Evolutionary conservation across 2,329 filamentous ascomycete species (phyloP).

Genomic region (Juglanconis juglandina): DNA sequence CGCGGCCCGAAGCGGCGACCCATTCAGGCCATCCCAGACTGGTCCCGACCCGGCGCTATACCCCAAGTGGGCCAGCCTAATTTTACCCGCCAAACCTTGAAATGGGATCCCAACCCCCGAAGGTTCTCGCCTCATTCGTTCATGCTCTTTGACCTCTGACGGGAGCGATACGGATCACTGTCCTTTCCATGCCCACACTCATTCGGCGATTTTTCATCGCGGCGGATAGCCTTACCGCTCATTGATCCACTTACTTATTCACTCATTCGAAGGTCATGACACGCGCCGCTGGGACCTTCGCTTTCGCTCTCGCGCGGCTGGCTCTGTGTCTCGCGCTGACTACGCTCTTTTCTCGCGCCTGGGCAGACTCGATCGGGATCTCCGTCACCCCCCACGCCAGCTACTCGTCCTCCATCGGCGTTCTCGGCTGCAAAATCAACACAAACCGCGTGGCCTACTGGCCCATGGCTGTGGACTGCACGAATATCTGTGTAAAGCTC

Average conservation of each 20-base stretch:
- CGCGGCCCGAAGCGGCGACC: not conserved
- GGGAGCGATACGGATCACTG: no score
- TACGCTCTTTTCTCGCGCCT: not conserved
- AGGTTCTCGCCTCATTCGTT: no score
- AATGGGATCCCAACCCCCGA: not conserved
- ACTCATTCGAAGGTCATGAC: not conserved
- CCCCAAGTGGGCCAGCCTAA: not conserved
- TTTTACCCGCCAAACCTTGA: not conserved
- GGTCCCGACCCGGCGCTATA: not conserved
- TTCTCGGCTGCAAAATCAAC: slow-evolving; percentile 57
- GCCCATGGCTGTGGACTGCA: slow-evolving; percentile 48
- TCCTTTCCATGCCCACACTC: no score
- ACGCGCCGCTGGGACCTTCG: not conserved
- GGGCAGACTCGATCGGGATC: slow-evolving; percentile 20
- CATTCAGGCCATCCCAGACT: not conserved
- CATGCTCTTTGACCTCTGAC: no score
- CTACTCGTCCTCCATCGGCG: slow-evolving; percentile 54
- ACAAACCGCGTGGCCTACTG: slow-evolving; percentile 59
- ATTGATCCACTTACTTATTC: not conserved
- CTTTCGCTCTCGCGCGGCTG: not conserved
- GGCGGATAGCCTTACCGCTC: no score
- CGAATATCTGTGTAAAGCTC: slow-evolving; percentile 54
- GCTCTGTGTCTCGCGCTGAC: not conserved
- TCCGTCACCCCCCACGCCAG: slow-evolving; percentile 52
- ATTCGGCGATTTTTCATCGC: no score